Percentiles rank a stretch among this genome's conserved stretches.
Evolutionary conservation across 2,329 filamentous ascomycete genomes (phyloP).

Genomic region (Fusarium cyanostomum): DNA sequence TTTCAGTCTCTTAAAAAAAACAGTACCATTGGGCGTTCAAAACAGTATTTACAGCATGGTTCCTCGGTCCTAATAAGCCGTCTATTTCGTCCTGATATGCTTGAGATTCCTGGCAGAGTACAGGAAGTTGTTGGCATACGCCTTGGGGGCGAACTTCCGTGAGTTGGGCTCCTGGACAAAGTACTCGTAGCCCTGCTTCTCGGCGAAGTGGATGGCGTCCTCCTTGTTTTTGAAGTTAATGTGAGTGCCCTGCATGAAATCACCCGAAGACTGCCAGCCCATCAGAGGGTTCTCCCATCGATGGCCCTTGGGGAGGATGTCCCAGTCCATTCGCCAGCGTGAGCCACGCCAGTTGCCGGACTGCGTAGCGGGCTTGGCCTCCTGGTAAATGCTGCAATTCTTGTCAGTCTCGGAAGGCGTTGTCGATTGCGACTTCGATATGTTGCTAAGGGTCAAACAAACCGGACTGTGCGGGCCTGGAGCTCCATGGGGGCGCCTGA

Average conservation of each 20-base stretch:
- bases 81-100: conserved; percentile 82
- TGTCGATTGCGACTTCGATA: neutral
- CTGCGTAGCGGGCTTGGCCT: conserved; percentile 93
- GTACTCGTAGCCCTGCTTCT: conserved; percentile 99
- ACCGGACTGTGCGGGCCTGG: conserved; percentile 94
- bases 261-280: conserved; percentile 96
- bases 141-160: conserved; percentile 85
- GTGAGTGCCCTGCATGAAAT: conserved; percentile 93
- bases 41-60: conserved; percentile 45
- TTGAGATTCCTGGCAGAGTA: conserved; percentile 89
- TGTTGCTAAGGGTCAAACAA: conserved; percentile 47
- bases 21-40: conserved; percentile 29
- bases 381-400: conserved; percentile 81
- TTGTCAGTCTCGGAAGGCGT: conserved; percentile 12
- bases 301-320: conserved; percentile 89
- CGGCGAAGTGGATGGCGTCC: conserved; percentile 91
- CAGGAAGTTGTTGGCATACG: conserved; percentile 96
- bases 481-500: conserved; percentile 95
- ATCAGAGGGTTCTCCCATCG: conserved; percentile 99
- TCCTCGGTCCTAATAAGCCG: conserved; percentile 4
- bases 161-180: conserved; percentile 97
- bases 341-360: conserved; percentile 86
- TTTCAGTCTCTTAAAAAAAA: neutral
- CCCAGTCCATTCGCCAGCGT: conserved; percentile 99
- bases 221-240: conserved; percentile 93